A percentile compares a stretch with the other conserved stretches of the same genome.
Conservation (phyloP, 1,284 basidiomycete genomes). For the Sporisorium iseilematis-ciliati region DNA sequence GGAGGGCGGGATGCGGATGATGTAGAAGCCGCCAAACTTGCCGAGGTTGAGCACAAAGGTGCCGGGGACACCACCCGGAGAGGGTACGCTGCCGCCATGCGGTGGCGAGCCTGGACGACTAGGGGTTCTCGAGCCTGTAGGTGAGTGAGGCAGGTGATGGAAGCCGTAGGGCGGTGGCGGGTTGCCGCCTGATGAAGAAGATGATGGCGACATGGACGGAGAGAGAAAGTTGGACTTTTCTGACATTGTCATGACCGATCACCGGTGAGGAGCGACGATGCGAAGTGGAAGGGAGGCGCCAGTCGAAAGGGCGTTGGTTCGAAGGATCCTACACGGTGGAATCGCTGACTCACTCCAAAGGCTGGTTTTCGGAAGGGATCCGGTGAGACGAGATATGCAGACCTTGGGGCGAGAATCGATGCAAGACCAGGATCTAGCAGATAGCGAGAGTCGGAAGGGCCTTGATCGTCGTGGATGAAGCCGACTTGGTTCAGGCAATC, state of each 20-base stretch:
- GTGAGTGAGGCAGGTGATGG: slow-evolving; percentile 60
- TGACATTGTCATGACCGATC: slow-evolving; percentile 42
- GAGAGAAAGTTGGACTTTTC: slow-evolving; percentile 55
- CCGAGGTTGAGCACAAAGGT: slow-evolving; percentile 63
- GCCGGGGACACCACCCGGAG: slow-evolving; percentile 50
- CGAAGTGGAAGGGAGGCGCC: not conserved
- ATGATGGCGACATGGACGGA: slow-evolving; percentile 58
- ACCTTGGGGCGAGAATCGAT: not conserved
- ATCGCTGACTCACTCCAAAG: not conserved
- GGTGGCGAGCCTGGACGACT: slow-evolving; percentile 60
- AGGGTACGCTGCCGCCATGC: slow-evolving; percentile 58
- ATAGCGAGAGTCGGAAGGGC: no score
- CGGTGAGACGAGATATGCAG: not conserved
- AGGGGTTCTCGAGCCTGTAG: slow-evolving; percentile 53
- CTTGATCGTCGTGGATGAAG: no score
- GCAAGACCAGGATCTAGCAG: no score
- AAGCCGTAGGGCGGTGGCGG: slow-evolving; percentile 65
- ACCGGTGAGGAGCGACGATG: not conserved
- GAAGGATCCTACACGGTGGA: no score
- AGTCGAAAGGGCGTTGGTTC: not conserved
- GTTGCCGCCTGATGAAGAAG: slow-evolving; percentile 56
- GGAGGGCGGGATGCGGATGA: slow-evolving; percentile 53
- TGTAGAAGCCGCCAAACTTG: slow-evolving; percentile 61
- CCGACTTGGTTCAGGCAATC: no score
- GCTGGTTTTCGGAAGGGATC: not conserved